Percentiles rank a stretch among this genome's conserved stretches.
phyloP scores from a whole-genome alignment of 1,284 basidiomycete genomes.

The Sporisorium reilianum region DNA sequence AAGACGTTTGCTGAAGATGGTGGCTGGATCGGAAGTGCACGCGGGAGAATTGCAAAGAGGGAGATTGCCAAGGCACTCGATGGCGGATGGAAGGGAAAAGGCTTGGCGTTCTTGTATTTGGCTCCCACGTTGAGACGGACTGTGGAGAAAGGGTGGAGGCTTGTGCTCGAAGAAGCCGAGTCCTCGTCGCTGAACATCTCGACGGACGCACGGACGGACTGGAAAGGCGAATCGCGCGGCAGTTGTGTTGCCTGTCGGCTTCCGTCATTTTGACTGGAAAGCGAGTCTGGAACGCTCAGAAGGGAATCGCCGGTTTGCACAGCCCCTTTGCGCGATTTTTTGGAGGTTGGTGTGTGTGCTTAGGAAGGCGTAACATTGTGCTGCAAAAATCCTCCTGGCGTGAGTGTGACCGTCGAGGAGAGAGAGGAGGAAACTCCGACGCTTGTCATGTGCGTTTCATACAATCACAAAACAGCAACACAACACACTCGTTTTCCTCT shows the following conservation, averaged over 20 bases:
- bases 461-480: background rate
- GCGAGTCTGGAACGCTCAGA: background rate
- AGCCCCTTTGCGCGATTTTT: constrained; percentile 7
- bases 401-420: background rate
- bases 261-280: background rate
- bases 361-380: background rate
- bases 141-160: background rate
- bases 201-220: background rate
- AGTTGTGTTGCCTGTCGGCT: background rate
- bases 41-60: no score
- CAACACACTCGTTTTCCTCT: background rate
- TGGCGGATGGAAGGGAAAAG: constrained; percentile 5
- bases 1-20: background rate
- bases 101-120: constrained; percentile 11
- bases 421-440: background rate
- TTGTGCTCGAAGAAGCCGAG: background rate
- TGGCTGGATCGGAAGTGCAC: no score
- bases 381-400: background rate
- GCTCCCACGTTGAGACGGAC: background rate
- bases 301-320: background rate
- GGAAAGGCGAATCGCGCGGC: background rate
- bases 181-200: background rate
- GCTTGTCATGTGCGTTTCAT: background rate
- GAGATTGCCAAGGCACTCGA: background rate
- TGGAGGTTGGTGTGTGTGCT: background rate